phyloP scores from a whole-genome alignment of 495 filamentous ascomycete genomes.

The Friedmanniomyces endolithicus region DNA sequence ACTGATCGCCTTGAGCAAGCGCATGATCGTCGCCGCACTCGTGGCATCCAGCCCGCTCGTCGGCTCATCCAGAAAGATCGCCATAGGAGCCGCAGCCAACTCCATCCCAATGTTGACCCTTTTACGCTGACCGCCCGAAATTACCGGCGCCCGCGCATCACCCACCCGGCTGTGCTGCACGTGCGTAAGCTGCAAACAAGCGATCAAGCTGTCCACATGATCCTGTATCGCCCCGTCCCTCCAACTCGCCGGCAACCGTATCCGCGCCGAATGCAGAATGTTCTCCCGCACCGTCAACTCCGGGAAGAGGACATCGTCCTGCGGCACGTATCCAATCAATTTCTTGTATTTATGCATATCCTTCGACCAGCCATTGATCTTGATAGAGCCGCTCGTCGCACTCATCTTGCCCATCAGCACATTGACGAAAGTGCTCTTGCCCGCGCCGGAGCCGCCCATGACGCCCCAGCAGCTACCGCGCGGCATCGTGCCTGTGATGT shows the following conservation, averaged over 20 bases:
- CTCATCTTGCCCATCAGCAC: constrained; percentile 25
- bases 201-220: constrained; percentile 42
- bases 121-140: constrained; percentile 39
- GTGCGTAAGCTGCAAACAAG: constrained; percentile 38
- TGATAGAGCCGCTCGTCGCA: constrained; percentile 24
- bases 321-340: constrained; percentile 27
- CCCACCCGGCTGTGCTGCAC: constrained; percentile 26
- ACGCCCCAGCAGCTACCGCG: constrained; percentile 37
- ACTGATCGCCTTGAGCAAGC: constrained; percentile 34
- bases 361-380: constrained; percentile 35
- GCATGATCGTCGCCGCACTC: constrained; percentile 48
- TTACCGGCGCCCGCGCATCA: constrained; percentile 28
- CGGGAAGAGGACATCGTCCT: constrained; percentile 27
- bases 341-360: constrained; percentile 27
- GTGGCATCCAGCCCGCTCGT: constrained; percentile 55
- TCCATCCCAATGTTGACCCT: constrained; percentile 46
- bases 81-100: constrained; percentile 51
- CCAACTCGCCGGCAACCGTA: constrained; percentile 20
- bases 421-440: constrained; percentile 30
- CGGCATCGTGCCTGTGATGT: constrained; percentile 40
- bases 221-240: constrained; percentile 35
- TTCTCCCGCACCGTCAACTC: constrained; percentile 29
- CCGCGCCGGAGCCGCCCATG: constrained; percentile 28
- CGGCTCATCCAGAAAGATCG: constrained; percentile 54
- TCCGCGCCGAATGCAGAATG: constrained; percentile 25